Evolutionary conservation across 106 monocot genomes (phyloP), one percentile per base, ranked within the genome.

Genomic region (Xerophyta viscosa): DNA sequence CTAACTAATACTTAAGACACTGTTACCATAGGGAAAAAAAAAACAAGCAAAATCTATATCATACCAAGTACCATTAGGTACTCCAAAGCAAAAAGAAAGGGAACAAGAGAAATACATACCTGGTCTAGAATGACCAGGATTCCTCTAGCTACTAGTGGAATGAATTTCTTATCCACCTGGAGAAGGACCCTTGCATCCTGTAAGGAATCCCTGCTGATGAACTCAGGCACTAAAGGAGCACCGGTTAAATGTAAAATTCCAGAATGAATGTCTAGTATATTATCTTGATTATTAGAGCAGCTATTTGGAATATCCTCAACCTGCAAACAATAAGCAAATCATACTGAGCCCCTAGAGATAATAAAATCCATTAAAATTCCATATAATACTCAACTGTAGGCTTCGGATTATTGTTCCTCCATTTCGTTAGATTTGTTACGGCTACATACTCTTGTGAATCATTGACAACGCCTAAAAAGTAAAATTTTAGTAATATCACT

Each of bases 131-230:
- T 62, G 43, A 76, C 37, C 24, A 98, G 76, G 12, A 55, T 61
- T 44, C 70, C 79, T 49, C 67, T 56, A 43, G 90, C 89, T 37
- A 90, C 59, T 39, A 86, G 79, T 18, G 86, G 96, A 72, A 98
- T 98, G 57, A 86, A 89, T 66, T 98, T 98, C 64, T 46, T 75
- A 72, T 98, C 96, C 56, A 98, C 27, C 50, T 98, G 96, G 27
- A 60, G 67, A 36, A 98, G 74, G 57, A 98, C 96, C 31, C 52
- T 82, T 25, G 86, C 86, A 74, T 86, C 58, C 55, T 77, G 52
- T 24, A 98, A 68, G 54, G 66, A 74, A 27, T 71, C 79, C 42
- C 63, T 82, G 31, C 39, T 79, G 36, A 98, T 71, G 27, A 58
- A 71, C 53, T 86, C 71, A 45, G 96, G 89, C 41, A 82, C 71